Conservation (phyloP, 768 basidiomycete species). For the Calvatia gigantea region DNA sequence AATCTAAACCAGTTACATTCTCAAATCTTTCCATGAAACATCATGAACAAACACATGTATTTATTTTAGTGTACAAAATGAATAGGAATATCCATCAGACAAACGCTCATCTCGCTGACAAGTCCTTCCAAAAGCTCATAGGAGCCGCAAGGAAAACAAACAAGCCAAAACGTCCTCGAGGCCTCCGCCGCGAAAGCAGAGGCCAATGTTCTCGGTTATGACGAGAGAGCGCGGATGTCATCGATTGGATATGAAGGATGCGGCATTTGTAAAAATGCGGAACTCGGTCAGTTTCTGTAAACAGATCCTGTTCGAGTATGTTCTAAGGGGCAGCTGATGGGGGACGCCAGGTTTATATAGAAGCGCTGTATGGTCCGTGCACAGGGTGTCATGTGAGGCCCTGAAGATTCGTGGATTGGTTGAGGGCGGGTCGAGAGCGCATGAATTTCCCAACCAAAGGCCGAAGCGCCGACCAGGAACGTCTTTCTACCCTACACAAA, state of each 20-base stretch:
- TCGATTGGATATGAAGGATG: conserved; percentile 70
- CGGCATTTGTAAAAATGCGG: conserved; percentile 78
- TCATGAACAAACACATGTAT: too few species aligned
- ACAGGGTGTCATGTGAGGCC: conserved; percentile 5
- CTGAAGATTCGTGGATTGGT: too few species aligned
- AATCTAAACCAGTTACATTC: too few species aligned
- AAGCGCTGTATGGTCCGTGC: conserved; percentile 26
- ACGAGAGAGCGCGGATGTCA: conserved; percentile 64
- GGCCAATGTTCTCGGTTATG: conserved; percentile 63
- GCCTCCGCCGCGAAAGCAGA: conserved; percentile 26
- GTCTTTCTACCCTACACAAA: too few species aligned
- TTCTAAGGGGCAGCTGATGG: conserved; percentile 44
- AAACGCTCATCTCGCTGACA: conserved; percentile 56
- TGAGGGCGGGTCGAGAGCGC: too few species aligned
- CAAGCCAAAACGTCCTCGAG: conserved; percentile 65
- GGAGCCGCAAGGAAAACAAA: conserved; percentile 22
- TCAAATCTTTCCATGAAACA: too few species aligned
- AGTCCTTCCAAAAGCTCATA: conserved; percentile 27
- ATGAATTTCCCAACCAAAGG: too few species aligned
- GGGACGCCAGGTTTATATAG: conserved; percentile 23
- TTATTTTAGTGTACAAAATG: conserved; percentile 3
- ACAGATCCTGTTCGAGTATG: conserved; percentile 83
- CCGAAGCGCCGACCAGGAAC: too few species aligned
- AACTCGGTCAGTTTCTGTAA: conserved; percentile 80
- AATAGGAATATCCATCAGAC: conserved; percentile 53